Percentiles rank a stretch among this genome's conserved stretches.
phyloP scores from a whole-genome alignment of 148 eudicot species.

The Rhododendron mucronatum region DNA sequence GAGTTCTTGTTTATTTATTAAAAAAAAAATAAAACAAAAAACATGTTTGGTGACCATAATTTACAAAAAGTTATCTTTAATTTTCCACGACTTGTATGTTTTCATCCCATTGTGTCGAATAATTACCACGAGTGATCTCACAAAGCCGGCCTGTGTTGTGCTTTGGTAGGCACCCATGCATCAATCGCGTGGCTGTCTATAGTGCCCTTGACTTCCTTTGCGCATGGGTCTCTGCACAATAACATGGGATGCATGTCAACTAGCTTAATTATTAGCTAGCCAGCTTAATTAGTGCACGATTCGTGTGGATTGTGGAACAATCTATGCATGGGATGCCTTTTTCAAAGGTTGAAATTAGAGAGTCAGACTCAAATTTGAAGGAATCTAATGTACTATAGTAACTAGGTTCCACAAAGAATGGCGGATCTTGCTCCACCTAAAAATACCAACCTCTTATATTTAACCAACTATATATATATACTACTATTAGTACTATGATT shows the following conservation, averaged over 20 bases:
- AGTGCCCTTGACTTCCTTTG: background rate
- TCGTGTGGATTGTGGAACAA: background rate
- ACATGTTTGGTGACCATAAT: no score
- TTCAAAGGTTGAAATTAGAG: background rate
- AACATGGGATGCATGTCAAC: background rate
- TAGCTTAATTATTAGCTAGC: background rate
- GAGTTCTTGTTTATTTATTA: no score
- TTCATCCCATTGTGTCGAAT: no score
- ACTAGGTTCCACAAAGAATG: slow-evolving; percentile 22
- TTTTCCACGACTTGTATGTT: no score
- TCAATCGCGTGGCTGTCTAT: no score
- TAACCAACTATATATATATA: background rate
- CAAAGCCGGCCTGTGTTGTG: no score
- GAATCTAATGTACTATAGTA: background rate
- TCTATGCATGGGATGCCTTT: background rate
- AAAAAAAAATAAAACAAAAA: no score
- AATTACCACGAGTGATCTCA: no score
- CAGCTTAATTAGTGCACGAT: background rate
- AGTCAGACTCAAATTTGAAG: background rate
- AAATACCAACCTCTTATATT: background rate
- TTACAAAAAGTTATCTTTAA: no score
- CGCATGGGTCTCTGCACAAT: background rate
- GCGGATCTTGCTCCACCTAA: slow-evolving; percentile 33
- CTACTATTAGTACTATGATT: background rate
- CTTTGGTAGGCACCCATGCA: no score